Evolutionary conservation across 208 protist species (phyloP).

Genomic region (Hexamita inflata): DNA sequence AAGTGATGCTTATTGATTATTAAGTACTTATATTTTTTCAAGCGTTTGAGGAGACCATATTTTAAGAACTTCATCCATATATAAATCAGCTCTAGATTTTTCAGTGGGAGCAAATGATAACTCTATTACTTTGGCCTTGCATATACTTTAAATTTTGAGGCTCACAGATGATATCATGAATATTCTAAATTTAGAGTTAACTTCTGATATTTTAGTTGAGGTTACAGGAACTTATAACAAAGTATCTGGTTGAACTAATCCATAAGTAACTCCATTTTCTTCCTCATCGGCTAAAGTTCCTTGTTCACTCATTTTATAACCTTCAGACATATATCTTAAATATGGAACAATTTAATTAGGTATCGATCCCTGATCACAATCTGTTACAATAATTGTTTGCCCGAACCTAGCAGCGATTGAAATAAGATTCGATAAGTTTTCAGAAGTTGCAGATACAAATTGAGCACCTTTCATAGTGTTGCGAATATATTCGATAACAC

Average conservation of each 20-base stretch:
- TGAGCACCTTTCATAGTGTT: background rate
- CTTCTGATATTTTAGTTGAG: background rate
- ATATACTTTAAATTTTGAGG: background rate
- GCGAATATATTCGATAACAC: background rate
- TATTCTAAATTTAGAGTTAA: background rate
- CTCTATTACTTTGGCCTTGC: background rate
- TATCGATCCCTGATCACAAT: constrained; percentile 10
- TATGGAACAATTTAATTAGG: background rate
- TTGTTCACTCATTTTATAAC: no score
- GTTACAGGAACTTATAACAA: background rate
- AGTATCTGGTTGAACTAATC: no score
- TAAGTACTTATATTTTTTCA: background rate
- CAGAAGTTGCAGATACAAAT: constrained; percentile 15
- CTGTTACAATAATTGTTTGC: constrained; percentile 8
- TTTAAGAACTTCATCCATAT: background rate
- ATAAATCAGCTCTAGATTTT: background rate
- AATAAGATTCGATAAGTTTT: constrained; percentile 12
- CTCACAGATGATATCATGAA: background rate
- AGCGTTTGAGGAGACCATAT: constrained; percentile 1
- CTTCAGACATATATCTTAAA: background rate
- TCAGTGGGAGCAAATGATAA: constrained; percentile 19
- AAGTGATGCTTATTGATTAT: background rate
- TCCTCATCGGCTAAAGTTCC: no score
- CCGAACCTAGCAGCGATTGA: constrained; percentile 13
- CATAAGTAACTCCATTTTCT: no score